Base-by-base conservation (phyloP, 2,329 filamentous ascomycete species). In the Triangularia verruculosa region DNA sequence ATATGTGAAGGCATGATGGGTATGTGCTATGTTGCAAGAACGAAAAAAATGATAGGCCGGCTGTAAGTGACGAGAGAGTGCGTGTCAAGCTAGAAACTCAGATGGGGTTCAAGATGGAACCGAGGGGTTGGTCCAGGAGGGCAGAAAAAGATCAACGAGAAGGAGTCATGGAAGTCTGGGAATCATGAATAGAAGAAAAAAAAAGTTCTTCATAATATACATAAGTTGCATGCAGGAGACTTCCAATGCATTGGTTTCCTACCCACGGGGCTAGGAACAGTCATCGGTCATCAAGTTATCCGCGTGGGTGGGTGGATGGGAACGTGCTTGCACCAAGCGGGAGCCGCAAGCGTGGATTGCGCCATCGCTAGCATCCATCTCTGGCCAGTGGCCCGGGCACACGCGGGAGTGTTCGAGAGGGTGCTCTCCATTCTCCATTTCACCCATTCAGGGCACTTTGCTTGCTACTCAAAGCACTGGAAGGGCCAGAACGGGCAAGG, bases 321-420 rank as follows among this genome's bases (percentile, higher is more conserved):
- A 53, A 57, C 22, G 9, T 56, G 11, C 51, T 54, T 24, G 51
- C 25, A 28, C 51, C n/a, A n/a, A 28, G 51, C 25, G 27, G 61
- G 61, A 67, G 64, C 65, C 66, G 67, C 67, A 68, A 69, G 66
- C 68, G 68, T 65, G 61, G 69, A 71, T 71, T 67, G 70, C 70
- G 69, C 67, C 65, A 71, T 71, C 64, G 30, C 55, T 61, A 63
- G 39, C 30, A 43, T 6, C 20, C 25, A 20, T 54, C 51, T 27
- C 51, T 51, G 61, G 28, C 62, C 57, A 39, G 51, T n/a, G n/a
- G n/a, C n/a, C n/a, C n/a, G 51, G 43, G 52, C 20, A 39, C 24
- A 30, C n/a, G 57, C 15, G n/a, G 47, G 27, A 59, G 39, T 47
- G 39, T 20, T 47, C n/a, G 39, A 47, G 39, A 47, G 39, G 39